Percentiles rank a stretch among this genome's conserved stretches.
These are phyloP conservation scores for Cystofilobasidium bisporidii DNA, from an alignment of 768 basidiomycete genomes.

Conservation along the genomic window DNA sequence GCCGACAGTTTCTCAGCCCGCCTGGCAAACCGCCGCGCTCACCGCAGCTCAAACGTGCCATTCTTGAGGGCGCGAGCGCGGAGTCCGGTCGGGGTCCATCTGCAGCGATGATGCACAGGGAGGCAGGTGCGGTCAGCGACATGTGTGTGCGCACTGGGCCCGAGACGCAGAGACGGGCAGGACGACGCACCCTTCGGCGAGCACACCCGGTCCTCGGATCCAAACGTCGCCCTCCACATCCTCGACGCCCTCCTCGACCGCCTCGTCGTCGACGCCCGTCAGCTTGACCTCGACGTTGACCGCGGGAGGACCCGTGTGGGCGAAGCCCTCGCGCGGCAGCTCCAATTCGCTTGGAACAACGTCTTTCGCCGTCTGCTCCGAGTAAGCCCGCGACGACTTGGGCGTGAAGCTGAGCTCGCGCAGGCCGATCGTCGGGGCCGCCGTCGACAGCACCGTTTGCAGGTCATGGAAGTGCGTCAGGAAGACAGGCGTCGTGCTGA, in stretches of 20 bases:
- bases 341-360: not conserved
- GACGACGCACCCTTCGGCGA: slow-evolving; percentile 12
- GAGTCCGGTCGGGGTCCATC: slow-evolving; percentile 11
- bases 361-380: not conserved
- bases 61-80: slow-evolving; percentile 15
- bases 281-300: slow-evolving; percentile 76
- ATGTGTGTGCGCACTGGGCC: not conserved
- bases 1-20: too few relatives aligned
- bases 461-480: slow-evolving; percentile 77
- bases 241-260: slow-evolving; percentile 50
- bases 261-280: slow-evolving; percentile 55
- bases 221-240: slow-evolving; percentile 17
- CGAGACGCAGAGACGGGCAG: not conserved
- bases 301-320: slow-evolving; percentile 52
- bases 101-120: too few relatives aligned
- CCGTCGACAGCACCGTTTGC: slow-evolving; percentile 52
- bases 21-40: too few relatives aligned
- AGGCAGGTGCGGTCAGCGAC: too few relatives aligned
- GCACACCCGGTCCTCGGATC: slow-evolving; percentile 21
- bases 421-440: slow-evolving; percentile 32
- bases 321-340: slow-evolving; percentile 46
- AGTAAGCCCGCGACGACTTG: not conserved
- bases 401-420: slow-evolving; percentile 38
- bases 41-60: slow-evolving; percentile 13
- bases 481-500: slow-evolving; percentile 65